Percentiles rank a stretch among this genome's conserved stretches.
phyloP scores from a whole-genome alignment of 1,139 yeast genomes.

The Debaryomycetaceae sp. region DNA sequence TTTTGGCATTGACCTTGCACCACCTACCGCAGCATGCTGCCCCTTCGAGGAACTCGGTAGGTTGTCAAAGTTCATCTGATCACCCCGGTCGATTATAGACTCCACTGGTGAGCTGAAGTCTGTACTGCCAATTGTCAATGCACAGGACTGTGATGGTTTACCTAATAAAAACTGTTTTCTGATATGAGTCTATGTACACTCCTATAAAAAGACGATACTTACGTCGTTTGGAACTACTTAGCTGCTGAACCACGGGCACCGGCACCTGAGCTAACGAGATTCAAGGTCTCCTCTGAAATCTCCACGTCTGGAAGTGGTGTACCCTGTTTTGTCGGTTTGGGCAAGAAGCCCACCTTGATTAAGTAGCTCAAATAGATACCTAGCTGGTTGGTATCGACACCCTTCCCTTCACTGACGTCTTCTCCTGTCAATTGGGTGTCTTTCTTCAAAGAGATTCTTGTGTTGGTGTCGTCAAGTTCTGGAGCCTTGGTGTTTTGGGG shows the following conservation, averaged over 20 bases:
- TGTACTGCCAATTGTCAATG: neutral
- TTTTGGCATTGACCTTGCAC: neutral
- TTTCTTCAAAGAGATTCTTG: slow-evolving; percentile 56
- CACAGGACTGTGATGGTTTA: neutral
- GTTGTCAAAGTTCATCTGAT: neutral
- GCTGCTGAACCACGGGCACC: slow-evolving; percentile 80
- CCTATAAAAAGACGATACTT: neutral
- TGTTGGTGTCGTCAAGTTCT: slow-evolving; percentile 83
- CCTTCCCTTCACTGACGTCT: slow-evolving; percentile 67
- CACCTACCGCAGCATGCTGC: neutral
- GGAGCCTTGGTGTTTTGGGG: slow-evolving; percentile 94
- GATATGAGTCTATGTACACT: neutral
- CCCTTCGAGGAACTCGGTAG: neutral
- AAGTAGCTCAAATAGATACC: slow-evolving; percentile 80
- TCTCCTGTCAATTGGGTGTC: slow-evolving; percentile 64
- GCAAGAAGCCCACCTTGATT: slow-evolving; percentile 73
- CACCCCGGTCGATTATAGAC: neutral
- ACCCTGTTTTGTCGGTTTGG: slow-evolving; percentile 49
- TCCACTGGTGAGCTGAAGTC: neutral
- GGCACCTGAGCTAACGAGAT: slow-evolving; percentile 70
- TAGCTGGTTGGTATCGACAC: slow-evolving; percentile 63
- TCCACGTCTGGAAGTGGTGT: slow-evolving; percentile 54
- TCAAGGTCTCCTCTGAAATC: slow-evolving; percentile 57
- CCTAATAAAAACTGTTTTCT: neutral
- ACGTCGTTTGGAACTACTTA: slow-evolving; percentile 13